phyloP scores from a whole-genome alignment of 83 land plant genomes.

The Diphasiastrum complanatum region DNA sequence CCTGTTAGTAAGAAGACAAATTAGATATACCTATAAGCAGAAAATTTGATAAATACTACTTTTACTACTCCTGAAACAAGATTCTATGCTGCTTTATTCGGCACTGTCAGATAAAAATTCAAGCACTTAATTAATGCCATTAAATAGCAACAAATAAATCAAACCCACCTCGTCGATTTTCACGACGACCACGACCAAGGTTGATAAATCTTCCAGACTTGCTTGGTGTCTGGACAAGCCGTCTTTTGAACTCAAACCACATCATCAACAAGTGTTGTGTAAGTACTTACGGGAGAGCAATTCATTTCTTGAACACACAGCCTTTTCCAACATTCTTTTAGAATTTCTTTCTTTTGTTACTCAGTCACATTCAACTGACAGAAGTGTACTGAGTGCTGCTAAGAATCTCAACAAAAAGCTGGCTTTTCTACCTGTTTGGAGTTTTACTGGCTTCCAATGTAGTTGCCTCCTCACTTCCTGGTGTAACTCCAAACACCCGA shows the following conservation, averaged over 20 bases:
- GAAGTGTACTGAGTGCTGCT: too few relatives aligned
- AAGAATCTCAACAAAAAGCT: neutral
- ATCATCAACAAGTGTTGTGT: neutral
- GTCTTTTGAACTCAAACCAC: neutral
- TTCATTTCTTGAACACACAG: too few relatives aligned
- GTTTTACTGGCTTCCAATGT: slow-evolving; percentile 10
- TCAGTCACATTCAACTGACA: too few relatives aligned
- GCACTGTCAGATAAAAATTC: too few relatives aligned
- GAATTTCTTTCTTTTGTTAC: too few relatives aligned
- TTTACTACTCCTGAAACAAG: neutral
- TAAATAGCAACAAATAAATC: too few relatives aligned
- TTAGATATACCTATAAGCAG: neutral
- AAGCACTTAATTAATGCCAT: too few relatives aligned
- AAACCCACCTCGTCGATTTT: slow-evolving; percentile 1
- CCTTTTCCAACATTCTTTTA: too few relatives aligned
- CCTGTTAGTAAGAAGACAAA: neutral
- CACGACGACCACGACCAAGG: neutral
- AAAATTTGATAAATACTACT: neutral
- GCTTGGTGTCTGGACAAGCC: slow-evolving; percentile 14
- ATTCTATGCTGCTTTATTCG: neutral
- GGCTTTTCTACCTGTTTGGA: slow-evolving; percentile 1
- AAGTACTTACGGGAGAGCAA: neutral
- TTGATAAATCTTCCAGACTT: neutral
- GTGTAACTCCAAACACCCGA: slow-evolving; percentile 10
- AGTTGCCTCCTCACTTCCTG: slow-evolving; percentile 9